A percentile compares a stretch with the other conserved stretches of the same genome.
Evolutionary conservation across 371 early-diverging fungal genomes (phyloP).

Genomic region (Dichotomocladium elegans): DNA sequence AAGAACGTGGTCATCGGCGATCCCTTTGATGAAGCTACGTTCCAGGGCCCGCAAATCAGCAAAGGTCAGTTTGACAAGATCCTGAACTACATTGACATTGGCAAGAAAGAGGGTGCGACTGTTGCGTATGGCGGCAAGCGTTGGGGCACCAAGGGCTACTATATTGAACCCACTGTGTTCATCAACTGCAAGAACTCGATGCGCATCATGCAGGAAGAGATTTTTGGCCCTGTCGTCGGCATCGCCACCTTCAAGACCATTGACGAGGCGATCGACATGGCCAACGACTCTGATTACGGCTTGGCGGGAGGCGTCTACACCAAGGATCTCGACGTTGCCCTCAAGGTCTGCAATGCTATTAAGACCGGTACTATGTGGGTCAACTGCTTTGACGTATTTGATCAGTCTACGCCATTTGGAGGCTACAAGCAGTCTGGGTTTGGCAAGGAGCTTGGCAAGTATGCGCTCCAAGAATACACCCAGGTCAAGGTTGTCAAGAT

Average conservation of each 20-base stretch:
- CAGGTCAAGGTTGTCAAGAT: constrained; percentile 66
- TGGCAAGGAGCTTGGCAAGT: constrained; percentile 76
- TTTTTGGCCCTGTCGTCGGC: constrained; percentile 92
- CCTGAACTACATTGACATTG: constrained; percentile 55
- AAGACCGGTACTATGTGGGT: constrained; percentile 73
- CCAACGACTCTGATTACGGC: constrained; percentile 79
- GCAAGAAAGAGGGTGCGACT: constrained; percentile 59
- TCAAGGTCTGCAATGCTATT: constrained; percentile 58
- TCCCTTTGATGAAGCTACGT: constrained; percentile 50
- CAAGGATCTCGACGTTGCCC: constrained; percentile 59
- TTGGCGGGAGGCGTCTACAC: constrained; percentile 87
- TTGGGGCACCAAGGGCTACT: constrained; percentile 67
- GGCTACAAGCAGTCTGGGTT: constrained; percentile 67
- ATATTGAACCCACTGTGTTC: constrained; percentile 79
- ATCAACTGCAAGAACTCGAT: constrained; percentile 61
- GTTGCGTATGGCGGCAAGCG: constrained; percentile 69
- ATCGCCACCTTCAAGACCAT: constrained; percentile 71
- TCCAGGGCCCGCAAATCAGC: constrained; percentile 79
- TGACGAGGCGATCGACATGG: constrained; percentile 78
- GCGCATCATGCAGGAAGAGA: constrained; percentile 76
- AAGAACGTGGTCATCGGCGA: constrained; percentile 56
- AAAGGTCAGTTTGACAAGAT: constrained; percentile 74
- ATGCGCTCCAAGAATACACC: constrained; percentile 68
- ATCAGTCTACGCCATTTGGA: constrained; percentile 76
- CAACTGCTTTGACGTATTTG: constrained; percentile 40